Evolutionary conservation across 1,139 yeast genomes (phyloP).

Genomic region (Kluyveromyces sp.): DNA sequence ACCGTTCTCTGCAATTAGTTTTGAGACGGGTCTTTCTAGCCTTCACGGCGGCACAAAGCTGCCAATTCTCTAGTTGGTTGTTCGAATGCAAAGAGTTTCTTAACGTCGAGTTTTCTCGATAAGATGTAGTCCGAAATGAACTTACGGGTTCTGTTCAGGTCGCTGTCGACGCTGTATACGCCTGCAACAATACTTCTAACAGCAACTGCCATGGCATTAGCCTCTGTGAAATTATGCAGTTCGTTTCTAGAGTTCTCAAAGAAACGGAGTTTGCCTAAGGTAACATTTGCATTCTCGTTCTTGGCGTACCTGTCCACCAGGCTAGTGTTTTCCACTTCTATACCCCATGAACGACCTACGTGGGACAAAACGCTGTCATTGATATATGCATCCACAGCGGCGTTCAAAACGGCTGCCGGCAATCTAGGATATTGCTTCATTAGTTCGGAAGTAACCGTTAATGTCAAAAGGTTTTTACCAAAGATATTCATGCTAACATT

Average conservation of each 20-base stretch:
- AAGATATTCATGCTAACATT: slow-evolving; percentile 74
- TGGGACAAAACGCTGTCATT: slow-evolving; percentile 56
- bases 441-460: slow-evolving; percentile 67
- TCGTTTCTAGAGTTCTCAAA: slow-evolving; percentile 22
- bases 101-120: slow-evolving; percentile 68
- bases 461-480: slow-evolving; percentile 71
- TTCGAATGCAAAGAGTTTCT: slow-evolving; percentile 67
- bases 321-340: slow-evolving; percentile 62
- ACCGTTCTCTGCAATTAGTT: slow-evolving; percentile 90
- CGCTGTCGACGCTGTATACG: slow-evolving; percentile 47
- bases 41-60: slow-evolving; percentile 68
- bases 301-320: slow-evolving; percentile 61
- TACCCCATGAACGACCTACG: slow-evolving; percentile 80
- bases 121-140: slow-evolving; percentile 69
- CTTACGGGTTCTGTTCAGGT: slow-evolving; percentile 39
- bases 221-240: slow-evolving; percentile 23
- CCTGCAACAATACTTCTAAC: slow-evolving; percentile 72
- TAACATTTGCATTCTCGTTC: slow-evolving; percentile 57
- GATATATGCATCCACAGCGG: slow-evolving; percentile 66
- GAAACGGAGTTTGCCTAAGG: slow-evolving; percentile 60
- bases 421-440: slow-evolving; percentile 78
- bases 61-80: slow-evolving; percentile 84
- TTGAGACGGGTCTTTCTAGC: slow-evolving; percentile 69
- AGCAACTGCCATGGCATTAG: slow-evolving; percentile 41
- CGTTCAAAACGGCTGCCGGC: slow-evolving; percentile 69